Base-by-base conservation (phyloP, 768 basidiomycete species). In the Tylopilus subfusipes region DNA sequence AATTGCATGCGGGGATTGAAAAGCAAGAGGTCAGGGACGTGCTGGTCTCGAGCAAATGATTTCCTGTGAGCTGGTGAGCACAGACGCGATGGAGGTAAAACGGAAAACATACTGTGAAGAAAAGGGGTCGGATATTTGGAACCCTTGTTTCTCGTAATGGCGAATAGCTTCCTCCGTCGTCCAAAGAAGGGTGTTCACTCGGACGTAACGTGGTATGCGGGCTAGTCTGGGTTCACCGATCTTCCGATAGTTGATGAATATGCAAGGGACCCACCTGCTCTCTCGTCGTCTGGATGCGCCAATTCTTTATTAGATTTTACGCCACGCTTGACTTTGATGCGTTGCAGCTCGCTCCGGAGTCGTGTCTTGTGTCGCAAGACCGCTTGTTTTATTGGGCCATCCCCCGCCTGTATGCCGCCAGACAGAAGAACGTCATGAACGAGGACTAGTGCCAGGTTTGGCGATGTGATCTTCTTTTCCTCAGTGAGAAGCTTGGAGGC, bases 361-460 rank as follows among this genome's bases (percentile, higher is more conserved):
- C 95, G 81, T 7, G 94, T 92, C 70, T 94, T 94, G 70, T 99
- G 94, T 34, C 91, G 82, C 40, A 92, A 69, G 42, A 97, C 67
- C 0, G 91, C 92, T 63, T 90, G 88, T 62, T 97, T 97, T 50
- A 96, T 75, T 4, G 91, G 90, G 22, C 95, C 93, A 68, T 96
- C 88, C 43, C 90, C 85, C 8, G 92, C 88, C 68, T 97, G 91
- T 59, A 99, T 93, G 11, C 93, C 90, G 19, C 82, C 75, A 16
- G 89, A 78, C 36, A 97, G 77, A 25, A 99, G 76, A 9, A 95
- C 72, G 71, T 99, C 97, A 61, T 99, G 96, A 1, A 95, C 84
- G 31, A 98, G 85, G 39, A 96, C 85, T 8, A 94, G 78, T 2
- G 88, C 85, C 43, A 98, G 79, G 63, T 85, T 89, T 38, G 75